Base-by-base conservation (phyloP, 2,329 filamentous ascomycete species). In the Gremmenia infestans region DNA sequence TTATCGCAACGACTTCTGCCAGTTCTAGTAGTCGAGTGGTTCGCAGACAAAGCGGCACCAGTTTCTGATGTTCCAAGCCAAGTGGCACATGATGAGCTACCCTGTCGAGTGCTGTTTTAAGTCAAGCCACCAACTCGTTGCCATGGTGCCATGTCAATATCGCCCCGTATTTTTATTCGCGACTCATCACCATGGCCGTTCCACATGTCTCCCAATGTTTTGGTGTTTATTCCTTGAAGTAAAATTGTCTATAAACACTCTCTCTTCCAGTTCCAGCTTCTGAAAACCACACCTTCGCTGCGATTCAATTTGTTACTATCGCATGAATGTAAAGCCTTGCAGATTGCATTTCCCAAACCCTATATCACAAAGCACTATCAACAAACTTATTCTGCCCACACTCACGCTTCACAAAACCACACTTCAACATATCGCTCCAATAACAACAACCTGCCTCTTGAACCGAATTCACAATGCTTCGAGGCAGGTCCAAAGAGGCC, bases 401-500 rank as follows among this genome's bases (percentile, higher is more conserved):
- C 25, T 25, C 25, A 25, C 25, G 25, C 25, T 25, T 25, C 25
- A 25, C 25, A 25, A 25, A 7, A 25, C 40, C 17, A 32, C 32
- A 17, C 28, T 25, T 28, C 35, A 50, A 47, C 5, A 19, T 32
- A 45, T 19, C 22, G 32, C 23, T 17, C 40, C 12, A 50, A 39
- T 5, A 47, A n/a, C 11, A 47, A 42, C 12, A 45, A 37, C 1
- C 19, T 28, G 22, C 42, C 12, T 35, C 14, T 46, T 14, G 22
- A 17, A 19, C 53, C 22, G 36, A 28, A 14, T 55, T n/a, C 32
- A 68, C 65, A 63, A 53, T 67, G 37, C 58, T 65, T 14, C 65
- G 68, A 60, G 67, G 64, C 14, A 64, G 65, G 58, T 69, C 25
- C 25, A 25, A 25, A 25, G 25, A 25, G 25, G 25, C 68, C 12